Evolutionary conservation across 2,329 filamentous ascomycete genomes (phyloP), one percentile per base, ranked within the genome.

Genomic region (Huntiella omanensis): DNA sequence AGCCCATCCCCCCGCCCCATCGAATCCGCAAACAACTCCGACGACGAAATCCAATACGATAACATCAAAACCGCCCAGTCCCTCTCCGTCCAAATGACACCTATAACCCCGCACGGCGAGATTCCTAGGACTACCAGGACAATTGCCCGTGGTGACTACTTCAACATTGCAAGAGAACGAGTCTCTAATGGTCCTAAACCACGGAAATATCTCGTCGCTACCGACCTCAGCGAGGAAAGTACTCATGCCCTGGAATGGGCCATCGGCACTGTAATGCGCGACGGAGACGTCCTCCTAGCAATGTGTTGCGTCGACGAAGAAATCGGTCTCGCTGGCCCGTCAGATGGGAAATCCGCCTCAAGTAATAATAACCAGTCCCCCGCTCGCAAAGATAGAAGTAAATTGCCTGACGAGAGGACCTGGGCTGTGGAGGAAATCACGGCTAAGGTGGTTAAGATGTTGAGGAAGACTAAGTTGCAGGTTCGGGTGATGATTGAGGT

Each of bases 161-260:
- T 66, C 43, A 73, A 76, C 54, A 79, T 93, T 53, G 77, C 82
- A 38, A 72, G 80, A 53, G 77, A 87, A 55, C 83, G 83, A 0
- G 78, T 87, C 48, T 80, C 84, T 10, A 83, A 85, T 45, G 71
- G 83, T 43, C 76, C 83, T 43, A 75, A 83, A 45, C 73, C 88
- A 50, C 75, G 91, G 45, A 92, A 91, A 55, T 98, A 96, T 58
- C 66, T 98, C 12, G 86, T 95, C n/a, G 88, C 91, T 3, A 95
- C 85, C 0, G 91, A 98, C 60, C 66, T 96, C 3, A 95, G 87
- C 54, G 83, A 91, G 34, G 91, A 98, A 63, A 87, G 88, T 4
- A 83, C 84, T 5, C 92, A 96, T 59, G 91, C 91, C 1, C 69
- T 98, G 32, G 91, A 98, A 60, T 98, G 91, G 91, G 91, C 88